Evolutionary conservation across 805 yeast species (phyloP).

Genomic region (Diddensiella santjacobensis): DNA sequence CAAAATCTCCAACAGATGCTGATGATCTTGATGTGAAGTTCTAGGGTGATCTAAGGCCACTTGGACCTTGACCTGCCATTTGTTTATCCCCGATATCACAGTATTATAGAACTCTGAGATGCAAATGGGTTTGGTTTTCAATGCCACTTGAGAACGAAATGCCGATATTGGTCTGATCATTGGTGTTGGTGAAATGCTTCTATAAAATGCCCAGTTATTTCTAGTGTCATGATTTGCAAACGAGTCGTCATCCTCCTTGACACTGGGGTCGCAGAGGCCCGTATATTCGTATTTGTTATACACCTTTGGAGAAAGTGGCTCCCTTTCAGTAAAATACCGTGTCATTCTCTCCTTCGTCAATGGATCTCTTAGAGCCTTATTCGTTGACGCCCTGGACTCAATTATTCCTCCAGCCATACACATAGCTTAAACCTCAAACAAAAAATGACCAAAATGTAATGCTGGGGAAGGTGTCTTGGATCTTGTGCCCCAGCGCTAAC

Average conservation of each 20-base stretch:
- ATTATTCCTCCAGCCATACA: no score
- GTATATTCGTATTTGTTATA: not conserved
- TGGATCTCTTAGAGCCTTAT: not conserved
- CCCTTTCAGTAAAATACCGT: not conserved
- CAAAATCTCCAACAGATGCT: not conserved
- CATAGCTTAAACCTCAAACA: no score
- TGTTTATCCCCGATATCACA: not conserved
- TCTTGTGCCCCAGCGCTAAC: no score
- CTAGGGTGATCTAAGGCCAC: not conserved
- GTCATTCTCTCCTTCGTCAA: not conserved
- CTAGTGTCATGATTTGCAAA: not conserved
- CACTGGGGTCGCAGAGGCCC: not conserved
- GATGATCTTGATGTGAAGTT: not conserved
- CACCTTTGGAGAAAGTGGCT: not conserved
- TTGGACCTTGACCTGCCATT: not conserved
- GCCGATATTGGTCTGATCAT: no score
- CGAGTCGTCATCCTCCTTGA: not conserved
- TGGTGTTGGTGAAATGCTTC: not conserved
- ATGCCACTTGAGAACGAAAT: no score
- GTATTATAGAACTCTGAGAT: not conserved
- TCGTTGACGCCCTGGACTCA: not conserved
- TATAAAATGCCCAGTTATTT: not conserved
- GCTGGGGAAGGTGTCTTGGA: no score
- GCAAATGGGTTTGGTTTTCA: no score
- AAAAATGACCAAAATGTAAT: no score